Evolutionary conservation across 2,329 filamentous ascomycete genomes (phyloP).

Genomic region (Pseudocercospora macadamiae): DNA sequence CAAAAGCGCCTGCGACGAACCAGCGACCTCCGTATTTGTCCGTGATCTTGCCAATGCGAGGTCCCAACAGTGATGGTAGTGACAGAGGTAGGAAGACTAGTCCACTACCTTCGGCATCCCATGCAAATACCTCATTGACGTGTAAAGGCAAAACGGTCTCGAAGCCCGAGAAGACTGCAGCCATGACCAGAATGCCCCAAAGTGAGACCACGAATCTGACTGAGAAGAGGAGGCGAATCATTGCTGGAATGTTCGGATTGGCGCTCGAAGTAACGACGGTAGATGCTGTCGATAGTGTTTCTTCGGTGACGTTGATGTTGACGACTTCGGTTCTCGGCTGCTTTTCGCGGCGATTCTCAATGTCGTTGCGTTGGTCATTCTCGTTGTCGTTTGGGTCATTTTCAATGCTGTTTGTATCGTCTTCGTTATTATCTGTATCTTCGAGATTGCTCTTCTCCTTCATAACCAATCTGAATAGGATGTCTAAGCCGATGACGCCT

Average conservation of each 20-base stretch:
- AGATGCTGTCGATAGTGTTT: slow-evolving; percentile 4
- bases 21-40: slow-evolving; percentile 28
- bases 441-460: slow-evolving; percentile 7
- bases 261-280: not conserved
- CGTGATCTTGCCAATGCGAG: slow-evolving; percentile 22
- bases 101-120: slow-evolving; percentile 23
- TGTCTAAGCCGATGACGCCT: slow-evolving; percentile 20
- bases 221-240: slow-evolving; percentile 24
- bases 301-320: not conserved
- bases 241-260: slow-evolving; percentile 11
- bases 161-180: slow-evolving; percentile 23
- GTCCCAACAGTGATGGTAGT: slow-evolving; percentile 26
- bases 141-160: slow-evolving; percentile 25
- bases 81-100: slow-evolving; percentile 29
- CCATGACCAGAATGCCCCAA: slow-evolving; percentile 28
- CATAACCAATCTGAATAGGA: slow-evolving; percentile 25
- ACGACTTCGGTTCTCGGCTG: not conserved
- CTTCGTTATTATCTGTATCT: not conserved
- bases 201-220: slow-evolving; percentile 25
- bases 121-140: slow-evolving; percentile 24
- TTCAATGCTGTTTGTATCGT: no score
- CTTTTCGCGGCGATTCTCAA: not conserved
- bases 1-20: slow-evolving; percentile 23
- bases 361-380: not conserved
- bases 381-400: no score